A percentile compares a stretch with the other conserved stretches of the same genome.
Evolutionary conservation across 2,329 filamentous ascomycete genomes (phyloP).

Genomic region (Phialophora chinensis): DNA sequence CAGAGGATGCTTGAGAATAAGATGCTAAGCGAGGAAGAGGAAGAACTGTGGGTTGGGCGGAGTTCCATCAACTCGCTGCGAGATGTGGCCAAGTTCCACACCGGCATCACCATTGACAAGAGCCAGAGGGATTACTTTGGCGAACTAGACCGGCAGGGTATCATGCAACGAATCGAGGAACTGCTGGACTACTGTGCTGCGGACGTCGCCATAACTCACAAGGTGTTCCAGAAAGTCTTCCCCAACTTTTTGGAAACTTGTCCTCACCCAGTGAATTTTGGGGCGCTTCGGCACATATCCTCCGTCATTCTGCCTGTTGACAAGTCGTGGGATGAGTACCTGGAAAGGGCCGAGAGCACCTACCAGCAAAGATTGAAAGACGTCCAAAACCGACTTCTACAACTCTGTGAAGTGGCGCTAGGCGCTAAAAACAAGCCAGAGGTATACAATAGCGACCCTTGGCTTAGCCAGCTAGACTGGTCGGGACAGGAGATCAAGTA

Average conservation of each 20-base stretch:
- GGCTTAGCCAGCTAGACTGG: constrained; percentile 95
- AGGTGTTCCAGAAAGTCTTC: constrained; percentile 92
- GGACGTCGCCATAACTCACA: constrained; percentile 90
- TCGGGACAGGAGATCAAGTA: constrained; percentile 88
- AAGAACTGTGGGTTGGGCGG: constrained; percentile 92
- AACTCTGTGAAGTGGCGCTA: constrained; percentile 77
- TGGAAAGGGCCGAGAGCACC: constrained; percentile 81
- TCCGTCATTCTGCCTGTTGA: constrained; percentile 91
- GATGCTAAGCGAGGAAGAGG: constrained; percentile 77
- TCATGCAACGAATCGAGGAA: constrained; percentile 75
- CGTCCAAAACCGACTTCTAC: constrained; percentile 76
- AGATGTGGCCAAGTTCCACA: constrained; percentile 96
- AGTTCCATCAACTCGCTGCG: constrained; percentile 94
- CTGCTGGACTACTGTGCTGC: constrained; percentile 93
- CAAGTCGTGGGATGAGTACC: constrained; percentile 83
- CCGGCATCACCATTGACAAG: constrained; percentile 90
- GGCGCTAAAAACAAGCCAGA: constrained; percentile 72
- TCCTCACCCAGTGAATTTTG: constrained; percentile 96
- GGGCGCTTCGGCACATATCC: constrained; percentile 88
- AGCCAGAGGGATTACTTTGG: constrained; percentile 84
- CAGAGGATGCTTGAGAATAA: constrained; percentile 72
- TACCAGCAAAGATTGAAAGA: constrained; percentile 77
- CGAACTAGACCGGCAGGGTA: constrained; percentile 73
- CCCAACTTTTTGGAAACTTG: constrained; percentile 87
- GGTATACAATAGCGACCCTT: constrained; percentile 79